Base-by-base conservation (phyloP, 345 rosid genomes). In the Citrus cavaleriei region DNA sequence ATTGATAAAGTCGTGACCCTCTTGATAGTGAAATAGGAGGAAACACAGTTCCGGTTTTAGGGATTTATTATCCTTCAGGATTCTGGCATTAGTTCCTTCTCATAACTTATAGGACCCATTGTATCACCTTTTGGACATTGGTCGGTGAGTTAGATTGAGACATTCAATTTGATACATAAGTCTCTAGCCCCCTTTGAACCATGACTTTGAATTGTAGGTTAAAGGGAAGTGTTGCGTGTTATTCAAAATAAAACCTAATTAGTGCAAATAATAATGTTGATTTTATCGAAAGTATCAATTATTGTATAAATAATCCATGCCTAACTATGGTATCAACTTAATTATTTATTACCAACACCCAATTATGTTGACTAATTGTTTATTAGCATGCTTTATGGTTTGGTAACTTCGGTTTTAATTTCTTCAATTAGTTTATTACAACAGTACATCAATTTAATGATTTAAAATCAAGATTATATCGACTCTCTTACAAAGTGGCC, bases 111-210 rank as follows among this genome's bases (percentile, higher is more conserved):
- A 77, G 81, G 88, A 77, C 86, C 86, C 85, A 78, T 78, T 30
- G 2, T 24, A 42, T 10, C 78, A 61, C 59, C 82, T 85, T 85
- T 86, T 81, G 78, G 77, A 63, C 71, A 70, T 81, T 79, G 89
- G 93, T 81, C 87, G 90, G 90, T 81, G 86, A 74, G 76, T 32
- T 66, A 66, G 86, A 85, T 86, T 81, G 85, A 77, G 87, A 87
- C 84, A 63, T 58, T 70, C 58, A 75, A 71, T 57, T 38, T 35
- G 71, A 34, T 59, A 77, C 67, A 77, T 68, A 61, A 74, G 74
- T 61, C 70, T 68, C 35, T 5, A 62, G 66, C 25, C 73, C 74
- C 22, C 79, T 68, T 75, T 64, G 74, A 82, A 84, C 81, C 16
- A 62, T 40, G 37, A 72, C 63, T 78, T 75, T 73, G 81, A 82